These are phyloP conservation scores for Yarrowia bubula DNA, from an alignment of 805 yeast species.

Conservation along the genomic window DNA sequence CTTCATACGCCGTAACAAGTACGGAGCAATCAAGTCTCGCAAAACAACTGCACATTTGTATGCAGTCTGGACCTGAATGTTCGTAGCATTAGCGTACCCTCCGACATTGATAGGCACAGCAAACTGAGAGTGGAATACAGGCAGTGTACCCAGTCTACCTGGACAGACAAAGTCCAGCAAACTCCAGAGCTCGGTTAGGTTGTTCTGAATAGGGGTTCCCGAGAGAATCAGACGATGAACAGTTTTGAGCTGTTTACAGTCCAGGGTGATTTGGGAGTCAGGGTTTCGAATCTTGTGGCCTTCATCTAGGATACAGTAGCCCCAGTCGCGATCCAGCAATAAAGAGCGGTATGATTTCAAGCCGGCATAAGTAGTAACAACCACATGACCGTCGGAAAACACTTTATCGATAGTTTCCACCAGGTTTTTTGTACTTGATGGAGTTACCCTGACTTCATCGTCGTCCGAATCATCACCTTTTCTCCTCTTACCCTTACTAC, in stretches of 20 bases:
- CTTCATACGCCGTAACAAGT: slow-evolving; percentile 79
- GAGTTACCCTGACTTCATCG: slow-evolving; percentile 21
- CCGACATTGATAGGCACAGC: slow-evolving; percentile 91
- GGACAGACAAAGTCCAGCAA: slow-evolving; percentile 93
- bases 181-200: slow-evolving; percentile 89
- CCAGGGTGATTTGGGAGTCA: slow-evolving; percentile 78
- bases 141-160: slow-evolving; percentile 89
- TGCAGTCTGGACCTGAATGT: slow-evolving; percentile 93
- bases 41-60: slow-evolving; percentile 92
- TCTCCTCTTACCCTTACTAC: slow-evolving; percentile 50
- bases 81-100: slow-evolving; percentile 97
- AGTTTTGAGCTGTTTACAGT: slow-evolving; percentile 81
- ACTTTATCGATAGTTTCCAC: slow-evolving; percentile 56
- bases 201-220: slow-evolving; percentile 97
- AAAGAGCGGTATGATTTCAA: slow-evolving; percentile 63
- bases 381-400: slow-evolving; percentile 68
- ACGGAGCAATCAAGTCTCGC: slow-evolving; percentile 86
- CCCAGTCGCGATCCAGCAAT: slow-evolving; percentile 74
- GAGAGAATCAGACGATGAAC: slow-evolving; percentile 83
- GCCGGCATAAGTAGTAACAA: slow-evolving; percentile 91
- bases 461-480: slow-evolving; percentile 28
- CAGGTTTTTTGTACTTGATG: slow-evolving; percentile 44
- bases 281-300: slow-evolving; percentile 98
- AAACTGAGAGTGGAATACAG: slow-evolving; percentile 90
- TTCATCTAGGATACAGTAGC: slow-evolving; percentile 87